Percentiles rank a stretch among this genome's conserved stretches.
Conservation (phyloP, 345 rosid genomes). For the Euphorbia tirucalli region DNA sequence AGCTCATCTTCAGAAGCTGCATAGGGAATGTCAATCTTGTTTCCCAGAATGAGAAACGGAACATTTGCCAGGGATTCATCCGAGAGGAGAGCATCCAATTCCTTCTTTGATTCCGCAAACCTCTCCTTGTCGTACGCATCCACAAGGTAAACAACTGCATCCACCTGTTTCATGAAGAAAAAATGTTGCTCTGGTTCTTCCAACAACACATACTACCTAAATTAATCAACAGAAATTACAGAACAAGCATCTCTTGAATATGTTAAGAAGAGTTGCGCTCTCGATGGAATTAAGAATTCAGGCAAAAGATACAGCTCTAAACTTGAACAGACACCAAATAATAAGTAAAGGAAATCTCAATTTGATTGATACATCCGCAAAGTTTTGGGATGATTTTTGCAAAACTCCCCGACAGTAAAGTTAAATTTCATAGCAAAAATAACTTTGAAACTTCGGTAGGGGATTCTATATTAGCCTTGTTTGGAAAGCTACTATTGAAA, state of each 20-base stretch:
- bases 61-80: constrained; percentile 49
- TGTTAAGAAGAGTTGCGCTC: background rate
- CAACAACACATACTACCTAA: background rate
- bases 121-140: constrained; percentile 63
- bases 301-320: background rate
- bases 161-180: constrained; percentile 34
- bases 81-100: constrained; percentile 55
- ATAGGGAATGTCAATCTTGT: constrained; percentile 57
- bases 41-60: constrained; percentile 57
- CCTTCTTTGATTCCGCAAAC: constrained; percentile 55
- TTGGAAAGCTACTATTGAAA: constrained; percentile 38
- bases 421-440: too few relatives aligned
- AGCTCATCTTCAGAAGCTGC: constrained; percentile 59
- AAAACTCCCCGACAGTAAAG: too few relatives aligned
- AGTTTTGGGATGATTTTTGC: too few relatives aligned
- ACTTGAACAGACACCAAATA: background rate
- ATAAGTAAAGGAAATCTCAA: background rate
- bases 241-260: background rate
- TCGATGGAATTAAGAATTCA: background rate
- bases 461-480: constrained; percentile 10
- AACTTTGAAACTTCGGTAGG: background rate
- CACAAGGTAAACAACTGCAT: constrained; percentile 60
- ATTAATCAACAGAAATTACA: background rate
- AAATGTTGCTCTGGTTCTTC: background rate
- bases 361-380: background rate